phyloP scores from a whole-genome alignment of 2,329 filamentous ascomycete genomes.

The Lasiodiplodia sp. region DNA sequence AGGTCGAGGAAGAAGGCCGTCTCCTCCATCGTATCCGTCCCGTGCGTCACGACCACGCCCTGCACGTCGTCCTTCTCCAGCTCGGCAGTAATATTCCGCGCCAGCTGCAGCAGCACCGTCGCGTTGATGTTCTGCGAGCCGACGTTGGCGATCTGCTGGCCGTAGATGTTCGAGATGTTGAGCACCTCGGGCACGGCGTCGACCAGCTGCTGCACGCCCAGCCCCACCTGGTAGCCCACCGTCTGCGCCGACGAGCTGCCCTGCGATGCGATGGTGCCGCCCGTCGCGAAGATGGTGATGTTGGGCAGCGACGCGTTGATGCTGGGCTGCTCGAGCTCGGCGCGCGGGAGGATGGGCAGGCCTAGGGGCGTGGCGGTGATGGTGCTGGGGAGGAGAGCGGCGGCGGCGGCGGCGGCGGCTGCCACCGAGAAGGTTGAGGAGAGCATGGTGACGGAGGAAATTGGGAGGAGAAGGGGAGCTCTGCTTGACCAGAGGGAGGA shows the following conservation, averaged over 20 bases:
- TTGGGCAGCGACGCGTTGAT: slow-evolving; percentile 60
- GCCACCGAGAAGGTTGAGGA: slow-evolving; percentile 7
- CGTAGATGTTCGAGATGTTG: slow-evolving; percentile 62
- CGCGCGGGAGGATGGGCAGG: slow-evolving; percentile 6
- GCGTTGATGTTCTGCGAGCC: slow-evolving; percentile 53
- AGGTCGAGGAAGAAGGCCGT: slow-evolving; percentile 69
- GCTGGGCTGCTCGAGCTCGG: slow-evolving; percentile 35
- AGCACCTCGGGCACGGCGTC: slow-evolving; percentile 62
- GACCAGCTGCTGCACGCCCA: slow-evolving; percentile 61
- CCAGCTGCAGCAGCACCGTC: slow-evolving; percentile 57
- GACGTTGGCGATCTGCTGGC: slow-evolving; percentile 53
- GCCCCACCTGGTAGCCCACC: slow-evolving; percentile 61
- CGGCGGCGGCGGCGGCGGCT: not conserved
- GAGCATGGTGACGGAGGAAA: slow-evolving; percentile 1
- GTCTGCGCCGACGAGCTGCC: slow-evolving; percentile 59
- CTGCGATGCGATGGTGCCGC: slow-evolving; percentile 66
- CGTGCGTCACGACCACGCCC: slow-evolving; percentile 67
- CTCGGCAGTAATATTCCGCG: slow-evolving; percentile 57
- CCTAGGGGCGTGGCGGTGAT: not conserved
- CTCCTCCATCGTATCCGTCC: slow-evolving; percentile 71
- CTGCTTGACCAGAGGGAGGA: not conserved
- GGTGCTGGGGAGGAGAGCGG: not conserved
- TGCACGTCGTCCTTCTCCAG: slow-evolving; percentile 53
- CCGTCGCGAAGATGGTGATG: slow-evolving; percentile 64
- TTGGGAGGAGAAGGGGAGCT: not conserved